Evolutionary conservation across 257 asterid genomes (phyloP), one percentile per base, ranked within the genome.

Genomic region (Primulina huaijiensis): DNA sequence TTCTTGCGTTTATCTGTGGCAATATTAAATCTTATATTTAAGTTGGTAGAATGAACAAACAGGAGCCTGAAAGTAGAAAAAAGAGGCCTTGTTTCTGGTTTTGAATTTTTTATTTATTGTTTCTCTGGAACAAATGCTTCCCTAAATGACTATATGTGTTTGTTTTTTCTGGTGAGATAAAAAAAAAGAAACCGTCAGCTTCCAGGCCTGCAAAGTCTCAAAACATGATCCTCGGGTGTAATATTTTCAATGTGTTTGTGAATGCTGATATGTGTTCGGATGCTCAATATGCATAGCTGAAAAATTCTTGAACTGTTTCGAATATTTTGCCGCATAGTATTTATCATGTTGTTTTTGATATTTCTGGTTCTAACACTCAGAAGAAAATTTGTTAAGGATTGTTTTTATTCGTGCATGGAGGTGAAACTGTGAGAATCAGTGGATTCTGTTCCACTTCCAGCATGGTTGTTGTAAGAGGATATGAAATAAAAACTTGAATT

Each of bases 1-100:
- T 72, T 72, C 35, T 68, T 66, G 40, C 43, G 30, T 69, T 25
- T 19, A 53, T 72, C 38, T 33, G 7, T 62, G 58, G 21, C 53
- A 12, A 12, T 14, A 38, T 59, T 27, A 31, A 30, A 12, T 43
- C 19, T 43, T 43, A 14, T 12, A 43, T 43, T 43, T 43, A 7
- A 14, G 55, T 43, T 14, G 55, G 55, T 43, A 43, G 55, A 17
- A 50, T 50, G 21, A 50, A 50, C 57, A 50, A 16, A 12, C 53
- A 50, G 57, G 20, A 50, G 20, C 20, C 21, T 0, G 3, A 14
- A 50, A 50, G 57, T 7, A 16, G 57, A 50, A 50, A 50, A 4
- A 2, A 50, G 19, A 14, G 57, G 8, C 21, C 21, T 50, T 50
- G 57, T 50, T 50, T 43, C 53, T 43, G n/a, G 53, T 43, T 43